Percentiles rank a stretch among this genome's conserved stretches.
Evolutionary conservation across 2,329 filamentous ascomycete genomes (phyloP).

Genomic region (Botrytis cinerea): DNA sequence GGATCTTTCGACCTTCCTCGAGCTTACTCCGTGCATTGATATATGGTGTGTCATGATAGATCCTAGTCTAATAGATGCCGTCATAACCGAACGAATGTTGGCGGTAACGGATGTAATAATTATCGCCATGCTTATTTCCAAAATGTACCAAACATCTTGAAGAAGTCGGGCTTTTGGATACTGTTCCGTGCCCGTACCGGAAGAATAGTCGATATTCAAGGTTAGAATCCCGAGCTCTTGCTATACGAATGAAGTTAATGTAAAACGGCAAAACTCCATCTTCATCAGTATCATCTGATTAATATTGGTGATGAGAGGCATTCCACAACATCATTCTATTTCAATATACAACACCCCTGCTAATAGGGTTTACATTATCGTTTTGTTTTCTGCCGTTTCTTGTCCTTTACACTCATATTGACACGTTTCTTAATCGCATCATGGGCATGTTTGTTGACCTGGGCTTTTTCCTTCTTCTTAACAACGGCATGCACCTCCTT

Average conservation of each 20-base stretch:
- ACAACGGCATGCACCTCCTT: slow-evolving; percentile 43
- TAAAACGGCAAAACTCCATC: neutral
- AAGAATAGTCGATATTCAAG: neutral
- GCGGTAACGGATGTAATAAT: neutral
- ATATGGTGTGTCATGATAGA: neutral
- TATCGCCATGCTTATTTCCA: neutral
- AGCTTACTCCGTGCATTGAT: neutral
- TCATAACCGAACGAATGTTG: neutral
- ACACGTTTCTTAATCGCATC: slow-evolving; percentile 27
- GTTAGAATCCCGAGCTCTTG: neutral
- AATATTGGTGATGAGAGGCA: neutral
- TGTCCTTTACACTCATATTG: slow-evolving; percentile 28
- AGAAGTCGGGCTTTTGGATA: neutral
- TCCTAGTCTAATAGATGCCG: neutral
- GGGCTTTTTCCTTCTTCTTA: slow-evolving; percentile 39
- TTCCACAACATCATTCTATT: neutral
- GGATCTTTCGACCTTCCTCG: neutral
- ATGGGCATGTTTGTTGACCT: slow-evolving; percentile 25
- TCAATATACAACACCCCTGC: neutral
- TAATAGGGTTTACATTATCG: neutral
- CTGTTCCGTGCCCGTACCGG: neutral
- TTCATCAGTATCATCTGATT: neutral
- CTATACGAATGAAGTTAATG: neutral
- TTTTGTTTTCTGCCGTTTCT: slow-evolving; percentile 35
- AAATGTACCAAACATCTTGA: neutral